Conservation (phyloP, 352 stramenopile genomes). For the Phytophthora sp. region DNA sequence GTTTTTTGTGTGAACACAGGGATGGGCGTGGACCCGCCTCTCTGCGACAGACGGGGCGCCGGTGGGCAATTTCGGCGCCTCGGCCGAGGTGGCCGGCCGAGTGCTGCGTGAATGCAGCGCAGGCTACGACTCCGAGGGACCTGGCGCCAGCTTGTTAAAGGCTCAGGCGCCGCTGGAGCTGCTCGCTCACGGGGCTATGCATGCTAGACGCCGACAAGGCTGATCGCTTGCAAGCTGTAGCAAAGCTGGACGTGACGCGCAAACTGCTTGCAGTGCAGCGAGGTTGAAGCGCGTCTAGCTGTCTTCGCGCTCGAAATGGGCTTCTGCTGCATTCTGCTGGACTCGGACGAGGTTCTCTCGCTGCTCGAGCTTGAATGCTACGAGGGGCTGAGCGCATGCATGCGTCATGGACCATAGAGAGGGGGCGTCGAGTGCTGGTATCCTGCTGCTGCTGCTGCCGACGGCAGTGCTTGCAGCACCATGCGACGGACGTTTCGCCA, state of each 20-base stretch:
- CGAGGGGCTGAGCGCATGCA: neutral
- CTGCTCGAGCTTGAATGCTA: slow-evolving; percentile 7
- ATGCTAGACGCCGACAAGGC: too few species aligned
- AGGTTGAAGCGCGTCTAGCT: neutral
- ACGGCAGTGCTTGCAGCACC: too few species aligned
- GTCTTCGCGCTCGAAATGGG: too few species aligned
- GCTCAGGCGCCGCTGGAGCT: slow-evolving; percentile 6
- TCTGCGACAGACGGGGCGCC: too few species aligned
- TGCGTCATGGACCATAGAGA: neutral
- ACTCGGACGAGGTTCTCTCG: too few species aligned
- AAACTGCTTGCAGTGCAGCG: neutral
- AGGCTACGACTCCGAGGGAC: neutral
- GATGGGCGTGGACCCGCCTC: slow-evolving; percentile 16
- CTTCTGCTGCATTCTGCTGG: too few species aligned
- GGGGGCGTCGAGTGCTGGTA: neutral
- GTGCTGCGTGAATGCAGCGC: too few species aligned
- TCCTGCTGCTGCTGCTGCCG: too few species aligned
- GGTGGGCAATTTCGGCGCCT: too few species aligned
- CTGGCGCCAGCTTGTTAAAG: slow-evolving; percentile 9
- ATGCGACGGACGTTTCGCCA: neutral
- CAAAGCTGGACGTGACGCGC: neutral
- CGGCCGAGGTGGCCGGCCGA: too few species aligned
- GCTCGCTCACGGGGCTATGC: slow-evolving; percentile 21
- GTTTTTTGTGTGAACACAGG: neutral
- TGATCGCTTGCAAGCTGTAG: neutral